Evolutionary conservation across 441 rosid species (phyloP).

Genomic region (Populus hybrid): DNA sequence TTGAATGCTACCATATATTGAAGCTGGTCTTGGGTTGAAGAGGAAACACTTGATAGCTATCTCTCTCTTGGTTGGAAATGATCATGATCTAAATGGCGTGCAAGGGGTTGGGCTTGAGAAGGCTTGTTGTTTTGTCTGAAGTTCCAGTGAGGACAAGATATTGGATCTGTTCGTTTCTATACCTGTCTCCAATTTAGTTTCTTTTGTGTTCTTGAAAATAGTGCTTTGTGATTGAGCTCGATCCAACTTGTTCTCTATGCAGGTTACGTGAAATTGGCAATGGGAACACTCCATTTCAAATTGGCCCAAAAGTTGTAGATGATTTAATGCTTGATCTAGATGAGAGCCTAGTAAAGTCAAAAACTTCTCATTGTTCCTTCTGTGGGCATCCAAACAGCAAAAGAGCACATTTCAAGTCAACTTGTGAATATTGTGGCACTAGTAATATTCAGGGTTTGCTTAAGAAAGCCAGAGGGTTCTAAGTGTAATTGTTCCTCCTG

Average conservation of each 20-base stretch:
- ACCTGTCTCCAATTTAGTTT: conserved; percentile 3
- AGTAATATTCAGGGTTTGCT: conserved; percentile 45
- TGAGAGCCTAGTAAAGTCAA: conserved; percentile 37
- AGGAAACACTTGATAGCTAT: conserved; percentile 81
- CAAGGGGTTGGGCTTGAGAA: conserved; percentile 74
- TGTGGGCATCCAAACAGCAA: conserved; percentile 91
- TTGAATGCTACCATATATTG: conserved; percentile 86
- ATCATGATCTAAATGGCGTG: conserved; percentile 74
- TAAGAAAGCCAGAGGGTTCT: conserved; percentile 53
- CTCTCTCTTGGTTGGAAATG: conserved; percentile 82
- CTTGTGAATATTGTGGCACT: conserved; percentile 55
- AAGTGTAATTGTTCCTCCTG: conserved; percentile 66
- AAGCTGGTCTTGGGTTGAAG: conserved; percentile 76
- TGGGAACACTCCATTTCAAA: conserved; percentile 31
- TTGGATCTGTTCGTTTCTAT: conserved; percentile 47
- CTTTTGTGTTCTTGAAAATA: background rate
- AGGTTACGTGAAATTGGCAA: conserved; percentile 65
- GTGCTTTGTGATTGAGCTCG: background rate
- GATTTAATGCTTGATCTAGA: conserved; percentile 26
- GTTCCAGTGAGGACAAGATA: conserved; percentile 61
- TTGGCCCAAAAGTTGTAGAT: conserved; percentile 28
- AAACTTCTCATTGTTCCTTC: conserved; percentile 69
- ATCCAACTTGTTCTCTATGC: conserved; percentile 21
- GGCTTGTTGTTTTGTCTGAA: conserved; percentile 62
- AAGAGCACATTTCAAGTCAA: conserved; percentile 54